Base-by-base conservation (phyloP, 2,329 filamentous ascomycete genomes). In the Colletotrichum theobromicola region DNA sequence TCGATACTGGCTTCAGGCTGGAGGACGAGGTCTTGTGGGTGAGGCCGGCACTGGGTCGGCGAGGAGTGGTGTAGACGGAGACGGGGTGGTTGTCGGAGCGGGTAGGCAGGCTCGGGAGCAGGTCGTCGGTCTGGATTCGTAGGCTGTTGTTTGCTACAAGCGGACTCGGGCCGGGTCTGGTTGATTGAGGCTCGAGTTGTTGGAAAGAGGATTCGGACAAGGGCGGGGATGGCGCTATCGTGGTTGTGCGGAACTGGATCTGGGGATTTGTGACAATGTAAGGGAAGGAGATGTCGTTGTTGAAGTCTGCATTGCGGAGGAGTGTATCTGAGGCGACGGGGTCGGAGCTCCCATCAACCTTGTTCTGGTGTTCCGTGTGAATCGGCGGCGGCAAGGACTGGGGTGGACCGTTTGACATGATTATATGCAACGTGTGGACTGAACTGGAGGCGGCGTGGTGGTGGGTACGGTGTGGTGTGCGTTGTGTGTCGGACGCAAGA, bases 1-100 rank as follows among this genome's bases (percentile, higher is more conserved):
- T 86, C 26, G 89, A 89, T 21, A 92, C 80, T 7, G 88, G 88
- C 61, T 83, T 84, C n/a, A 91, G 80, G 35, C 84, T 88, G 24
- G 88, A 84, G 6, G 82, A 80, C 0, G 87, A 88, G 12, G 83
- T 78, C 75, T 86, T 85, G 76, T 83, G 84, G 37, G 84, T 83
- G 34, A 87, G 78, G 50, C 76, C 77, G 28, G 78, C 68, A 8
- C 70, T 66, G 24, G 37, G 64, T 53, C 71, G 32, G 78, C 79
- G 50, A 69, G 76, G 50, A 79, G 80, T 21, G 82, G 83, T 83
- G 55, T 82, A 78, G 70, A 76, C 77, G 16, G 79, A 76, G 76
- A 83, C 82, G 69, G 82, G 81, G 60, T 77, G 78, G 28, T 64
- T 67, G 75, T 81, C 84, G 80, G 77, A 78, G 60, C 79, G 80